Percentiles rank a stretch among this genome's conserved stretches.
These are phyloP conservation scores for Curvularia sp. DNA, from an alignment of 2,329 filamentous ascomycete species.

Conservation along the genomic window DNA sequence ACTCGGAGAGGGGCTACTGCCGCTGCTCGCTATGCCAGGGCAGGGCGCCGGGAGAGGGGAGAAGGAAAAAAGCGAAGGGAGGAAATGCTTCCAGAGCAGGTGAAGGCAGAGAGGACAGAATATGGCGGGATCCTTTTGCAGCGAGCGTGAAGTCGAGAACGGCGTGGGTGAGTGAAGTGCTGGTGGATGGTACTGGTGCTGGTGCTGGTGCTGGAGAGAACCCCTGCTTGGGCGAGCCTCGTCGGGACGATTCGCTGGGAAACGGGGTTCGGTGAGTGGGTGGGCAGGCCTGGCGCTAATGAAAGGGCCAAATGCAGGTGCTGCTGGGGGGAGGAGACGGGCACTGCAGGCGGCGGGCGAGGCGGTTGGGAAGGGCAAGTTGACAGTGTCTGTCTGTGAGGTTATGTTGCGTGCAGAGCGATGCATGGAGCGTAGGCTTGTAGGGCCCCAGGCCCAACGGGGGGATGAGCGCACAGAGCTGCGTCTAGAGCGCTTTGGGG, in stretches of 20 bases:
- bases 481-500: conserved; percentile 23
- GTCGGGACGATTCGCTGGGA: conserved; percentile 24
- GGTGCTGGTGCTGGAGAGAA: conserved; percentile 15
- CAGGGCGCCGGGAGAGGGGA: conserved; percentile 1
- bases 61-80: background rate
- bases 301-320: conserved; percentile 13
- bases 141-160: conserved; percentile 21
- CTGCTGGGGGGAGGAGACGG: background rate
- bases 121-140: background rate
- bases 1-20: conserved; percentile 24
- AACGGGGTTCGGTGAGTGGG: conserved; percentile 20
- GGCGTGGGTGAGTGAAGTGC: conserved; percentile 15
- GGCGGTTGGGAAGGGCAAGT: conserved; percentile 8
- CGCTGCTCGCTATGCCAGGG: conserved; percentile 6
- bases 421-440: conserved; percentile 18
- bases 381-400: conserved; percentile 8
- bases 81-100: conserved; percentile 15
- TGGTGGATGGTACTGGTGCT: background rate
- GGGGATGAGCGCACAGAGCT: conserved; percentile 28
- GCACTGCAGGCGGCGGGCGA: conserved; percentile 12
- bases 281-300: conserved; percentile 13
- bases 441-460: conserved; percentile 22
- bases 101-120: conserved; percentile 4
- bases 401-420: conserved; percentile 9
- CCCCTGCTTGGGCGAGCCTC: conserved; percentile 32